These are phyloP conservation scores for Triangularia setosa DNA, from an alignment of 2,329 filamentous ascomycete species.

Conservation along the genomic window DNA sequence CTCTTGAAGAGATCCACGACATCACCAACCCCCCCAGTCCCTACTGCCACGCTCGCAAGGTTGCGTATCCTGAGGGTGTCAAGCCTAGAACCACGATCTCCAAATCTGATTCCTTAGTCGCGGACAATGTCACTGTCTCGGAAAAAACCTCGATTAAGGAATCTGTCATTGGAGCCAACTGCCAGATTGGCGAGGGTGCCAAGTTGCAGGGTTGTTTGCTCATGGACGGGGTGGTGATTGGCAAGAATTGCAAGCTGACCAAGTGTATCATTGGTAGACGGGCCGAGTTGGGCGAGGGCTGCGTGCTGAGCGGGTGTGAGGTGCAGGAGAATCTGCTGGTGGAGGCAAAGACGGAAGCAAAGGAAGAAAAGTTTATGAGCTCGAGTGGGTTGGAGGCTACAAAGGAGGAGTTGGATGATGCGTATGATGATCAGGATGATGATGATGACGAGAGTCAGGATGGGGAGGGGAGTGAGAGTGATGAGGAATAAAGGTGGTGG, in stretches of 20 bases:
- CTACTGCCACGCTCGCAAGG: constrained; percentile 73
- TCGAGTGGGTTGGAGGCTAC: constrained; percentile 63
- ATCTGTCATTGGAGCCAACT: constrained; percentile 80
- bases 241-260: constrained; percentile 77
- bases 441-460: constrained; percentile 10
- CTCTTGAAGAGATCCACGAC: constrained; percentile 58
- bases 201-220: constrained; percentile 82
- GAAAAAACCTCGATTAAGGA: constrained; percentile 92
- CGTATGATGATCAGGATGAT: constrained; percentile 27
- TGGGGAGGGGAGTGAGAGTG: neutral
- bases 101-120: constrained; percentile 75
- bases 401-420: constrained; percentile 57
- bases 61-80: constrained; percentile 79
- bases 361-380: constrained; percentile 64
- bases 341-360: constrained; percentile 70
- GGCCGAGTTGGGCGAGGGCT: constrained; percentile 77
- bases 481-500: neutral
- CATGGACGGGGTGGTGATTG: constrained; percentile 88
- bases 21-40: constrained; percentile 56
- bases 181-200: constrained; percentile 80
- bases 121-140: constrained; percentile 83
- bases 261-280: constrained; percentile 82
- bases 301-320: constrained; percentile 81
- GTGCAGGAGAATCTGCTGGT: constrained; percentile 86
- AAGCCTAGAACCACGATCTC: constrained; percentile 79